A percentile compares a stretch with the other conserved stretches of the same genome.
These are phyloP conservation scores for Aaosphaeria arxii DNA, from an alignment of 2,329 filamentous ascomycete species.

Conservation along the genomic window DNA sequence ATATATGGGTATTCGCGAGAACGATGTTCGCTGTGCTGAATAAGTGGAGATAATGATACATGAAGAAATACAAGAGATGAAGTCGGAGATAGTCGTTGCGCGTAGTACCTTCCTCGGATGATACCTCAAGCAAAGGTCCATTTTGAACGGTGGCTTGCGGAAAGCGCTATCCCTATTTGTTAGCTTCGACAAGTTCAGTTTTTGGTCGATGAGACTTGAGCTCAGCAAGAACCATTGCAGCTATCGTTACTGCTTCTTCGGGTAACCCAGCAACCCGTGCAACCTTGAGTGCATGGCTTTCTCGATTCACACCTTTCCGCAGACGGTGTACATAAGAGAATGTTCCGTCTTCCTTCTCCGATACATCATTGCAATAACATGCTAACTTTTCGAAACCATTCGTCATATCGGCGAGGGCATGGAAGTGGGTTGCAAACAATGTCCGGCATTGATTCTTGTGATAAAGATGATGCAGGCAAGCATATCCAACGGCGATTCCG, in stretches of 20 bases:
- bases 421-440: constrained; percentile 95
- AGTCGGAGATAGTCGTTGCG: no score
- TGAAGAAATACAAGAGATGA: no score
- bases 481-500: constrained; percentile 85
- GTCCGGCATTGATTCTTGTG: constrained; percentile 73
- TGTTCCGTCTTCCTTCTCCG: constrained; percentile 59
- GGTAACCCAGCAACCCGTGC: constrained; percentile 82
- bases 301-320: constrained; percentile 75
- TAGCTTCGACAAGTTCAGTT: no score
- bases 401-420: constrained; percentile 76
- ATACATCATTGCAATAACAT: constrained; percentile 85
- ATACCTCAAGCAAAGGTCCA: no score
- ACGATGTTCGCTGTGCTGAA: no score
- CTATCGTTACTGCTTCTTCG: constrained; percentile 66
- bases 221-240: constrained; percentile 54
- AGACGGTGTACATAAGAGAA: constrained; percentile 88
- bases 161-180: no score
- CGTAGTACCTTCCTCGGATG: no score
- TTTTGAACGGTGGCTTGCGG: no score
- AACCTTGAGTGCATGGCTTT: constrained; percentile 94
- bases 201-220: constrained; percentile 8
- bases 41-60: no score
- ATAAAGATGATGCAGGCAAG: constrained; percentile 80
- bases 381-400: constrained; percentile 57
- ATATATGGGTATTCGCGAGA: no score